A percentile compares a stretch with the other conserved stretches of the same genome.
Evolutionary conservation across 1,284 basidiomycete species (phyloP).

Genomic region (Fomitopsis palustris): DNA sequence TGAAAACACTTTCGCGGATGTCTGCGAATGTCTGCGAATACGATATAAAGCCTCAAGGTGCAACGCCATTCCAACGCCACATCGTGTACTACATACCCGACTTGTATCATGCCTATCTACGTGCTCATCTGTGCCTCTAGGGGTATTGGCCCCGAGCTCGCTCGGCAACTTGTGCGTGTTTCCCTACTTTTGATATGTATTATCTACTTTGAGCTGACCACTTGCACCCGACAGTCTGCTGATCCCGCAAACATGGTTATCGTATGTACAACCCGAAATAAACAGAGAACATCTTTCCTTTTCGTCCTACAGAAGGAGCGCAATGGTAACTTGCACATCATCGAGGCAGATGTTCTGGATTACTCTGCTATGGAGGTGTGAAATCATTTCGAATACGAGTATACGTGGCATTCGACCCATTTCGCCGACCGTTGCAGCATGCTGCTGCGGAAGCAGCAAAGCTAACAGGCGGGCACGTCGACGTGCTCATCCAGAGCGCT

Average conservation of each 20-base stretch:
- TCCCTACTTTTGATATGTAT: conserved; percentile 1
- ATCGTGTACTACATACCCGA: no score
- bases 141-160: conserved; percentile 18
- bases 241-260: conserved; percentile 18
- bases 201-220: background rate
- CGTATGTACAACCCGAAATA: conserved; percentile 24
- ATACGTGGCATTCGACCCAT: no score
- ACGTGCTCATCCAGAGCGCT: conserved; percentile 29
- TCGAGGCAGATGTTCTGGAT: conserved; percentile 23
- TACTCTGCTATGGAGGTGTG: conserved; percentile 19
- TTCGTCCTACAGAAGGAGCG: conserved; percentile 11
- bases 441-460: conserved; percentile 16
- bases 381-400: background rate
- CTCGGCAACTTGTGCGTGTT: conserved; percentile 13
- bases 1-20: no score
- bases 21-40: no score
- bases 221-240: background rate
- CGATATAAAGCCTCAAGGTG: no score
- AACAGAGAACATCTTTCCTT: conserved; percentile 12
- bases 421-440: background rate
- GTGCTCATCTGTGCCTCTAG: conserved; percentile 20
- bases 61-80: no score
- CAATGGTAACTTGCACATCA: conserved; percentile 21
- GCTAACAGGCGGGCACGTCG: conserved; percentile 24
- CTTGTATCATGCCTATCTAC: conserved; percentile 12